Conservation (phyloP, 1,139 yeast species). For the Yamadazyma blattariae region DNA sequence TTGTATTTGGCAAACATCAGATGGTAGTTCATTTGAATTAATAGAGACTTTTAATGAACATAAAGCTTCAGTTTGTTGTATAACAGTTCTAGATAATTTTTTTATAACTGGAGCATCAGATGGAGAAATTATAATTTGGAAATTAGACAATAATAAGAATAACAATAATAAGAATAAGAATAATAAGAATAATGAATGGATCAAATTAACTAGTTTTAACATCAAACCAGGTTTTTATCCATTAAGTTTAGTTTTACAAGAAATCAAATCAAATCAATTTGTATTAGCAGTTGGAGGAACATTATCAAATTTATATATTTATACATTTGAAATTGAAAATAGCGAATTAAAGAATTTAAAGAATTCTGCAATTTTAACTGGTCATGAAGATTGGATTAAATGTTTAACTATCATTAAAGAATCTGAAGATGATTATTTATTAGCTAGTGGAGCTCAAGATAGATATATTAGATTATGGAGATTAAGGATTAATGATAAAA, state of each 20-base stretch:
- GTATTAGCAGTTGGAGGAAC: slow-evolving; percentile 87
- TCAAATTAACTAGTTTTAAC: slow-evolving; percentile 20
- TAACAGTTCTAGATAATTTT: slow-evolving; percentile 32
- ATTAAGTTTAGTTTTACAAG: slow-evolving; percentile 54
- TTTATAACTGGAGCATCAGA: slow-evolving; percentile 66
- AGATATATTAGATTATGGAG: slow-evolving; percentile 88
- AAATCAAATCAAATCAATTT: slow-evolving; percentile 35
- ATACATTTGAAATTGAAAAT: slow-evolving; percentile 35
- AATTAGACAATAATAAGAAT: no score
- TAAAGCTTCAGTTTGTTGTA: slow-evolving; percentile 48
- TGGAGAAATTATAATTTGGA: slow-evolving; percentile 58
- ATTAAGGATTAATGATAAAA: slow-evolving; percentile 53
- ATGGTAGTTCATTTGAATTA: slow-evolving; percentile 17
- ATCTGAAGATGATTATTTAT: slow-evolving; percentile 48
- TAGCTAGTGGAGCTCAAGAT: slow-evolving; percentile 90
- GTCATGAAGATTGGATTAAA: slow-evolving; percentile 95
- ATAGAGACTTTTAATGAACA: slow-evolving; percentile 38
- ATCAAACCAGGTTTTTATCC: slow-evolving; percentile 61
- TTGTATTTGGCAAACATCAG: slow-evolving; percentile 50
- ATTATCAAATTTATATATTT: slow-evolving; percentile 52
- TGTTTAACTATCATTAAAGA: slow-evolving; percentile 58
- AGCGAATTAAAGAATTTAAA: slow-evolving; percentile 17
- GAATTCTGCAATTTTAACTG: slow-evolving; percentile 57
- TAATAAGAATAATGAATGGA: slow-evolving; percentile 8
- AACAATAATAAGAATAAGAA: no score